Conservation (phyloP, 2,329 filamentous ascomycete species). For the Hirsutella rhossiliensis region DNA sequence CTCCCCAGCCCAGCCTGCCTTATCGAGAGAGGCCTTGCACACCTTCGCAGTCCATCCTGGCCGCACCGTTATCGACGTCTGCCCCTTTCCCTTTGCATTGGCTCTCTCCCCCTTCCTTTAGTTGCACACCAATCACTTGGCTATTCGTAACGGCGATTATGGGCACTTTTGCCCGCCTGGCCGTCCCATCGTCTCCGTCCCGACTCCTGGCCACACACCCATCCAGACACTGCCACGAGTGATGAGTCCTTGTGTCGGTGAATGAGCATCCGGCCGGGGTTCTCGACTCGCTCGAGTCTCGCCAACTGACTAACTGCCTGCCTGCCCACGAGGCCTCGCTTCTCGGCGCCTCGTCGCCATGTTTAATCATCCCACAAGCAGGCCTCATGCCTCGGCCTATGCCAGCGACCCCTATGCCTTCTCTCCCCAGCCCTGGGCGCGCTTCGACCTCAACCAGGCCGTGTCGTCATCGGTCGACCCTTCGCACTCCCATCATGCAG, state of each 20-base stretch:
- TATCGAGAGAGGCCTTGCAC: not conserved
- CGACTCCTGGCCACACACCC: conserved; percentile 17
- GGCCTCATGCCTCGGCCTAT: conserved; percentile 17
- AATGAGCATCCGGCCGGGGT: conserved; percentile 23
- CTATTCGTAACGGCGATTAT: conserved; percentile 15
- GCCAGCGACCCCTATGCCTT: conserved; percentile 17
- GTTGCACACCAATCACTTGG: not conserved
- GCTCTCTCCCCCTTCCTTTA: conserved; percentile 11
- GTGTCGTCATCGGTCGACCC: conserved; percentile 10
- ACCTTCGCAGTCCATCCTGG: not conserved
- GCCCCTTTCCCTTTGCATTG: conserved; percentile 4
- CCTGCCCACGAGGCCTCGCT: conserved; percentile 6
- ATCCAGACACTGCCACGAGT: conserved; percentile 21
- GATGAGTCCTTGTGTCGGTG: conserved; percentile 22
- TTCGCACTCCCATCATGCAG: conserved; percentile 13
- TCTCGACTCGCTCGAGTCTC: conserved; percentile 26
- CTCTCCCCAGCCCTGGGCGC: conserved; percentile 18
- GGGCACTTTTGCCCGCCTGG: conserved; percentile 22
- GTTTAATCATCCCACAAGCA: conserved; percentile 22
- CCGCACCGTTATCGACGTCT: conserved; percentile 5
- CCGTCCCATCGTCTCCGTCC: conserved; percentile 17
- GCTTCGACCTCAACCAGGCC: conserved; percentile 15
- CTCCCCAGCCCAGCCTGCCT: not conserved
- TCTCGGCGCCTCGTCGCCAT: conserved; percentile 22
- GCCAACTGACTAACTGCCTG: conserved; percentile 10